Evolutionary conservation across 1,284 basidiomycete species (phyloP).

Genomic region (Apiotrichum veenhuisii): DNA sequence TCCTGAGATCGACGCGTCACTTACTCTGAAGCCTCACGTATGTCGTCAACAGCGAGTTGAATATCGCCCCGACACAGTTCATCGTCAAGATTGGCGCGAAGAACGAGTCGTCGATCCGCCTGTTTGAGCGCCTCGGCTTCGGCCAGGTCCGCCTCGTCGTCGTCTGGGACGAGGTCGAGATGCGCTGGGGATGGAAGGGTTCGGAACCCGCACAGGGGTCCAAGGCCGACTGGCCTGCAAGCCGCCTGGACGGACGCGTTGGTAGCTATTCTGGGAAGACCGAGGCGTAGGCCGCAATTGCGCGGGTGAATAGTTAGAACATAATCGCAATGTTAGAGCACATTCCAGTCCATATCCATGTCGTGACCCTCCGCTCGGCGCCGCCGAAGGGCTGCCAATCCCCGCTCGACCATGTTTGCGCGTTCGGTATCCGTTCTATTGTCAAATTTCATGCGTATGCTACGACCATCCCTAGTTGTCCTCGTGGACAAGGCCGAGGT

Average conservation of each 20-base stretch:
- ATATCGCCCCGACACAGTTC: slow-evolving; percentile 43
- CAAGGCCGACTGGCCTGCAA: not conserved
- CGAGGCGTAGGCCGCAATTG: not conserved
- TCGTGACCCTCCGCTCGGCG: too few relatives aligned
- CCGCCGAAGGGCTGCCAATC: too few relatives aligned
- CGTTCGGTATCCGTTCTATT: not conserved
- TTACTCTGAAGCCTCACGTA: slow-evolving; percentile 45
- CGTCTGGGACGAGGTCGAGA: slow-evolving; percentile 71
- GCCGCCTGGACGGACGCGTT: not conserved
- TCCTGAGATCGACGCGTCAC: not conserved
- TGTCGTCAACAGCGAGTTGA: slow-evolving; percentile 23
- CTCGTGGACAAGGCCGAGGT: slow-evolving; percentile 62
- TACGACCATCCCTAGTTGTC: slow-evolving; percentile 8
- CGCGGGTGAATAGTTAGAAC: not conserved
- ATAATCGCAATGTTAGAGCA: too few relatives aligned
- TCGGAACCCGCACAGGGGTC: not conserved
- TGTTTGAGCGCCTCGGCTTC: slow-evolving; percentile 71
- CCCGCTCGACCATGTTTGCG: not conserved
- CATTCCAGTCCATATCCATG: too few relatives aligned
- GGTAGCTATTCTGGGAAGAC: not conserved
- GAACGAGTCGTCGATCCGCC: slow-evolving; percentile 57
- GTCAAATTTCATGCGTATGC: not conserved
- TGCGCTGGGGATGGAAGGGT: slow-evolving; percentile 51
- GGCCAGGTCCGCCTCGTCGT: slow-evolving; percentile 60
- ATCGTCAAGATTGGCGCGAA: slow-evolving; percentile 58